Percentiles rank a stretch among this genome's conserved stretches.
Conservation (phyloP, 352 stramenopile species). For the Peronospora farinosa region DNA sequence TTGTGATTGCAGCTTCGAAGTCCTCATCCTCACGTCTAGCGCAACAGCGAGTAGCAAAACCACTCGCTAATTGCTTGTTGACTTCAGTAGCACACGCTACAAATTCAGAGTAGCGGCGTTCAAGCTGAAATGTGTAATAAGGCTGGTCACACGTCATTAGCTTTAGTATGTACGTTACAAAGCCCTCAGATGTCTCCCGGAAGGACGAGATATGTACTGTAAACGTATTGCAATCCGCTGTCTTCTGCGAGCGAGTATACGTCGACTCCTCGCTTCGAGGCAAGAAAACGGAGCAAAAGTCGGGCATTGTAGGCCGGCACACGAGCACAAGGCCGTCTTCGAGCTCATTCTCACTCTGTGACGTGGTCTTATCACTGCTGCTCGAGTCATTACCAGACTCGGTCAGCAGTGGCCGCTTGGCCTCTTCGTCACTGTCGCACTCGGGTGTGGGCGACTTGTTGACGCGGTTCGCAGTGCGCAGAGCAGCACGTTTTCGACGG, state of each 20-base stretch:
- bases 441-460: conserved; percentile 19
- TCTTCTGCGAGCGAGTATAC: conserved; percentile 5
- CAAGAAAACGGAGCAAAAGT: conserved; percentile 66
- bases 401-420: conserved; percentile 9
- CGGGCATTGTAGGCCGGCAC: conserved; percentile 38
- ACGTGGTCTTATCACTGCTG: conserved; percentile 16
- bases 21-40: conserved; percentile 6
- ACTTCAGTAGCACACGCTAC: conserved; percentile 46
- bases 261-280: conserved; percentile 15
- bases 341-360: conserved; percentile 32
- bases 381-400: conserved; percentile 3
- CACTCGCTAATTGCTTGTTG: conserved; percentile 32
- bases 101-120: conserved; percentile 79
- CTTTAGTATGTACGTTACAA: conserved; percentile 54
- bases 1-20: conserved; percentile 5
- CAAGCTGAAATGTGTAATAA: conserved; percentile 43
- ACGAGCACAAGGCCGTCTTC: conserved; percentile 69
- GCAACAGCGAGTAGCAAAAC: conserved; percentile 12
- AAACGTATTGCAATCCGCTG: conserved; percentile 35
- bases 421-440: conserved; percentile 30
- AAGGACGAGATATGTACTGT: conserved; percentile 51
- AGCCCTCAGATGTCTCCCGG: conserved; percentile 57
- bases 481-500: conserved; percentile 47
- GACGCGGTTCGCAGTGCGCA: conserved; percentile 25
- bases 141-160: conserved; percentile 35